phyloP scores from a whole-genome alignment of 805 yeast genomes.

The Pichia exigua region DNA sequence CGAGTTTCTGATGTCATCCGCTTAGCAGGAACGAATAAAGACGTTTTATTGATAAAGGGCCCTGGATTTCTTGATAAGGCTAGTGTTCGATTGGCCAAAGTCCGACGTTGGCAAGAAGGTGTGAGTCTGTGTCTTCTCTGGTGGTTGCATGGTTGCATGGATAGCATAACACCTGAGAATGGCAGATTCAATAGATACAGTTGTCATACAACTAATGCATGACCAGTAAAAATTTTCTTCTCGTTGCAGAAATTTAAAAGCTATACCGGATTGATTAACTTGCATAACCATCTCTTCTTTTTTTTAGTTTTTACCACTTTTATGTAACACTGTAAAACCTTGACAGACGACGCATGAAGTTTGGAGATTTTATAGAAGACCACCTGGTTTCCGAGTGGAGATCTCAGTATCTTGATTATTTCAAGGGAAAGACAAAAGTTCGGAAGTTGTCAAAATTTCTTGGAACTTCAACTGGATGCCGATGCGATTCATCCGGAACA shows the following conservation, averaged over 20 bases:
- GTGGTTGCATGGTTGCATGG: too few species aligned
- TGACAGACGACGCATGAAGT: constrained; percentile 44
- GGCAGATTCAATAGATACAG: too few species aligned
- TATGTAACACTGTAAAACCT: background rate
- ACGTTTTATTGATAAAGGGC: background rate
- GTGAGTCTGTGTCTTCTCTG: background rate
- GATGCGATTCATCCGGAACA: background rate
- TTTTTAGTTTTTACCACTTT: background rate
- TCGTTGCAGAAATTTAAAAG: background rate
- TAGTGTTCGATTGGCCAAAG: background rate
- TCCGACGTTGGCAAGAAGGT: background rate
- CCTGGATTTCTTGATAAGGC: background rate
- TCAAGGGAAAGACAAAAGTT: constrained; percentile 36
- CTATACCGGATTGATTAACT: background rate
- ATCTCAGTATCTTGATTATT: constrained; percentile 69
- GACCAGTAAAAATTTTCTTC: background rate
- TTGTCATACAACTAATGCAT: background rate
- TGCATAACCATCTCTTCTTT: background rate
- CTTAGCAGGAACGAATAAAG: background rate
- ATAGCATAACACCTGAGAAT: too few species aligned
- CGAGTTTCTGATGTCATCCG: background rate
- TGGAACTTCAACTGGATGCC: constrained; percentile 5
- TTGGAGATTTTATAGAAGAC: constrained; percentile 57
- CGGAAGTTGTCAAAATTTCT: constrained; percentile 16
- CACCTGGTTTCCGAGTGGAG: constrained; percentile 86